Conservation (phyloP, 1,139 yeast species). For the Suhomyces anneliseae region DNA sequence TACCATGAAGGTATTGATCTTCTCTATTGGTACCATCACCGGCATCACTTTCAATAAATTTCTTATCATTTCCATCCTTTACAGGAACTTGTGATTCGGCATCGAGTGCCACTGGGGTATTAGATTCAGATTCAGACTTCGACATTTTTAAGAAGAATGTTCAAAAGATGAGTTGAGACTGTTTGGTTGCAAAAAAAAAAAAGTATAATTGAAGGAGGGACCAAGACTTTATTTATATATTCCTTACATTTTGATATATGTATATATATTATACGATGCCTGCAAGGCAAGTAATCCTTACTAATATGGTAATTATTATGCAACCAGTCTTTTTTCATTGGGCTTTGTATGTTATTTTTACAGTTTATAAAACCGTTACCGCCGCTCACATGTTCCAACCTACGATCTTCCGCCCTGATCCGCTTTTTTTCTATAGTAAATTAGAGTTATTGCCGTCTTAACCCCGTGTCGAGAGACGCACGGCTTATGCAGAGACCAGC, state of each 20-base stretch:
- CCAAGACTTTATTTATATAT: too few relatives aligned
- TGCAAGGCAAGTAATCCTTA: too few relatives aligned
- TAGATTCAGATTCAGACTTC: neutral
- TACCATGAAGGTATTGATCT: constrained; percentile 36
- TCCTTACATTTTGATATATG: too few relatives aligned
- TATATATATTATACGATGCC: too few relatives aligned
- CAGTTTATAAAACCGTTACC: too few relatives aligned
- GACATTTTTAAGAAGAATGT: neutral
- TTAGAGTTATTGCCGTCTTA: neutral
- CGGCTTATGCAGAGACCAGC: neutral
- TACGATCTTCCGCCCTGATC: neutral
- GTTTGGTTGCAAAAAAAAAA: too few relatives aligned
- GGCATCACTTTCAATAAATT: constrained; percentile 28
- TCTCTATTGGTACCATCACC: constrained; percentile 38
- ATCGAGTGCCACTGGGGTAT: neutral
- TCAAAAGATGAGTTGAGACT: neutral
- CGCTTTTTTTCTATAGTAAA: neutral
- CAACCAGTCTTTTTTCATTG: too few relatives aligned
- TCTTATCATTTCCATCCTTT: neutral
- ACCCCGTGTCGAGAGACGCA: neutral
- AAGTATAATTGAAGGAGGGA: too few relatives aligned
- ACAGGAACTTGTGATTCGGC: constrained; percentile 1
- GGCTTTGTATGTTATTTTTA: too few relatives aligned
- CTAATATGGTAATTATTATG: too few relatives aligned
- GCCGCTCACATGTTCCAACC: too few relatives aligned